Percentiles rank a stretch among this genome's conserved stretches.
Evolutionary conservation across 805 yeast genomes (phyloP).

Genomic region (Candida methanosorbosa): DNA sequence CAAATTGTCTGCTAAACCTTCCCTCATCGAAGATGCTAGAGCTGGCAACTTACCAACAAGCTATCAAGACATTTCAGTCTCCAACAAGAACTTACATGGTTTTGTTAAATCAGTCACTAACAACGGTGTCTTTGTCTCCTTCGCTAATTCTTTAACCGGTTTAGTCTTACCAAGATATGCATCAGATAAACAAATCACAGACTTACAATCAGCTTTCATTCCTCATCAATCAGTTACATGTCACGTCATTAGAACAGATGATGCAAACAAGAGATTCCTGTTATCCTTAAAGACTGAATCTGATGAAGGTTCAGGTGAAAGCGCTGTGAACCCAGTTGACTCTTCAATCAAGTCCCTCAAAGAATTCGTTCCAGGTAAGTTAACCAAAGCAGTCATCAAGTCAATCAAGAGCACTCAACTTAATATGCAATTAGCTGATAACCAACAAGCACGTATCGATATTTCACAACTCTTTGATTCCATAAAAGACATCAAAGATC

Average conservation of each 20-base stretch:
- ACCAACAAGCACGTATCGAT: constrained; percentile 73
- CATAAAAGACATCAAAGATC: constrained; percentile 46
- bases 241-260: constrained; percentile 59
- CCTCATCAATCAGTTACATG: constrained; percentile 67
- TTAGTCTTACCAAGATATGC: constrained; percentile 71
- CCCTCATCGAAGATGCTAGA: constrained; percentile 59
- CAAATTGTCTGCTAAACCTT: constrained; percentile 53
- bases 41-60: constrained; percentile 42
- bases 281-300: constrained; percentile 40
- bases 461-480: constrained; percentile 57
- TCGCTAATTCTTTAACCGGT: constrained; percentile 76
- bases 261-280: constrained; percentile 60
- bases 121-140: constrained; percentile 75
- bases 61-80: constrained; percentile 49
- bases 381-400: constrained; percentile 52
- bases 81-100: constrained; percentile 50
- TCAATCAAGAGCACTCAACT: constrained; percentile 66
- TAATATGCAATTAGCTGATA: constrained; percentile 68
- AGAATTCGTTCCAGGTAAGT: constrained; percentile 52
- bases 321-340: constrained; percentile 55
- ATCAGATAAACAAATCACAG: constrained; percentile 42
- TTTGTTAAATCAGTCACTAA: constrained; percentile 71
- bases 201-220: constrained; percentile 44
- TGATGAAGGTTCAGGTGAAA: constrained; percentile 14
- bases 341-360: constrained; percentile 32